Evolutionary conservation across 1,284 basidiomycete species (phyloP), one percentile per base, ranked within the genome.

Genomic region (Takashimella koratensis): DNA sequence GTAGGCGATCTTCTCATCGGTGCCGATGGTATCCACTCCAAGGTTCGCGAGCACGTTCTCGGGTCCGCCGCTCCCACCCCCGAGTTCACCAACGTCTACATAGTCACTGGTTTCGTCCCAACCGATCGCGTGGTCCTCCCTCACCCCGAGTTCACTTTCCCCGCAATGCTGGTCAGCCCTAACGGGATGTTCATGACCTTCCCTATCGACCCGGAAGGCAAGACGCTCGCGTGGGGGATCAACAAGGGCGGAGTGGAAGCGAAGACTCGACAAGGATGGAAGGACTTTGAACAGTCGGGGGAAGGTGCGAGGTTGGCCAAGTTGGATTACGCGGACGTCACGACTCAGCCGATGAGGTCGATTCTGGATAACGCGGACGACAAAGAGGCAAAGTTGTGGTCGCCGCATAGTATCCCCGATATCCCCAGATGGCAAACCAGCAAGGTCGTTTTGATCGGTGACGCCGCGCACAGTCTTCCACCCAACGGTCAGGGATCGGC

Each of bases 181-280:
- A 13, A 46, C 12, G 66, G 66, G 8, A 54, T 62, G 39, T 49
- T 67, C 45, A 64, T 65, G 62, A 49, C 53, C 20, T 57, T 68
- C 42, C 64, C 62, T 1, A 58, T 58, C 47, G 61, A 63, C 44
- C 5, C 47, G 19, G 39, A 50, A 3, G 61, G 50, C 41, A 39
- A 65, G 40, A 58, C 50, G 2, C 20, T 68, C n/a, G 49, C 54
- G 1, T 66, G 62, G 62, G 62, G 57, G 0, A 55, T 60, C 30
- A 61, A 45, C 16, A 47, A 24, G 4, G 23, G 42, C 2, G n/a
- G 46, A 10, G 16, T 43, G 3, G 66, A 68, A 16, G n/a, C n/a
- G n/a, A 24, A 53, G 10, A 43, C 44, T 12, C 26, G 66, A 25
- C 51, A 48, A 12, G 59, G 41, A 40, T 68, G 62, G 64, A 27